phyloP scores from a whole-genome alignment of 257 asterid species.

The Solanum infundibuliforme region DNA sequence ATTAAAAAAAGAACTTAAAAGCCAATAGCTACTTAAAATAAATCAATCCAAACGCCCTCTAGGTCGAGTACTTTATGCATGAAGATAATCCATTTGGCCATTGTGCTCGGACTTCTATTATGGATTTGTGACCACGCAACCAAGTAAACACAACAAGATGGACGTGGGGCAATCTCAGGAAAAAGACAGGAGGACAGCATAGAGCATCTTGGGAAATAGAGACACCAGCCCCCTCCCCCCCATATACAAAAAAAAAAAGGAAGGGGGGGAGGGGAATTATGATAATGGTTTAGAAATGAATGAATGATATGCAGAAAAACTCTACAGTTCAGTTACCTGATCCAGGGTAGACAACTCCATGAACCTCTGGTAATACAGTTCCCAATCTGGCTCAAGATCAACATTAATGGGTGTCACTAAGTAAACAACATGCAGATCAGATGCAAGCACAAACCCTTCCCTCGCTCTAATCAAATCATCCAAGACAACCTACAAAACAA shows the following conservation, averaged over 20 bases:
- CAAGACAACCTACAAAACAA: constrained; percentile 62
- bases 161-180: not conserved
- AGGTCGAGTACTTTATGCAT: not conserved
- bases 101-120: not conserved
- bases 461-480: constrained; percentile 94
- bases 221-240: not conserved
- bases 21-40: not conserved
- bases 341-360: constrained; percentile 80
- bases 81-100: not conserved
- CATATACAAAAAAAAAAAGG: not conserved
- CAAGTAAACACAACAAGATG: not conserved
- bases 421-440: constrained; percentile 96
- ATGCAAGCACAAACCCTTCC: constrained; percentile 97
- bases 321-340: constrained; percentile 44
- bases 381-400: constrained; percentile 98
- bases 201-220: not conserved
- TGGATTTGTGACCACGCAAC: not conserved
- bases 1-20: too few relatives aligned
- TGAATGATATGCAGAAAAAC: not conserved
- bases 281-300: not conserved
- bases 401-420: constrained; percentile 94
- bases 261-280: not conserved
- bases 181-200: not conserved
- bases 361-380: constrained; percentile 80
- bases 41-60: not conserved